Base-by-base conservation (phyloP, 108 stramenopile species). In the Discostella pseudostelligera region DNA sequence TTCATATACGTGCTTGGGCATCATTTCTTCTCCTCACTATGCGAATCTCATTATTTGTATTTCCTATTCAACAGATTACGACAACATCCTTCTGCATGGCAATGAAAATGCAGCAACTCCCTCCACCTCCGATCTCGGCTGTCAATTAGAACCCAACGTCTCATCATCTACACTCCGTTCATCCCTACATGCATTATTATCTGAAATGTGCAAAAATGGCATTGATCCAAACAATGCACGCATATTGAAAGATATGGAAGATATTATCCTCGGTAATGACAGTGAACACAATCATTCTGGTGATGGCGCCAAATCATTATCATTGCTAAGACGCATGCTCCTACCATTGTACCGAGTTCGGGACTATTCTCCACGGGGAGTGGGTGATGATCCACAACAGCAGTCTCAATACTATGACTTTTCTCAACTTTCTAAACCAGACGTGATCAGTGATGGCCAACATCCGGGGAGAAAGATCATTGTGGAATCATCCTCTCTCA, bases 401-500 rank as follows among this genome's bases (percentile, higher is more conserved):
- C 53, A 51, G 7, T 19, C 39, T 39, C 26, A 55, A 25, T 50
- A 65, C 12, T 54, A 26, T 19, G 56, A 51, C 39, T 43, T 74
- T 20, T 62, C 66, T 6, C 74, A 74, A 74, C 53, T 67, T 43
- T 62, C 74, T 0, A 65, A 67, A 56, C 48, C 74, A 13, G 40
- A 44, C 39, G 36, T n/a, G n/a, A n/a, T 40, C 16, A 61, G 39
- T 35, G 39, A 36, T 50, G 14, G 39, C 29, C 2, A 54, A 9
- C 14, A 36, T 26, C 9, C 10, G 0, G 28, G 32, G 32, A 55
- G 13, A 0, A 56, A 6, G 17, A 35, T 20, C 32, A 26, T 46
- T 12, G 39, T 45, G 37, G 73, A 79, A 54, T 55, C 55, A 32
- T 79, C 73, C 5, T 83, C 82, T 0, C 65, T 83, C 8, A 32